Evolutionary conservation across 805 yeast genomes (phyloP), one percentile per base, ranked within the genome.

Genomic region (Zygosaccharomyces bailii): DNA sequence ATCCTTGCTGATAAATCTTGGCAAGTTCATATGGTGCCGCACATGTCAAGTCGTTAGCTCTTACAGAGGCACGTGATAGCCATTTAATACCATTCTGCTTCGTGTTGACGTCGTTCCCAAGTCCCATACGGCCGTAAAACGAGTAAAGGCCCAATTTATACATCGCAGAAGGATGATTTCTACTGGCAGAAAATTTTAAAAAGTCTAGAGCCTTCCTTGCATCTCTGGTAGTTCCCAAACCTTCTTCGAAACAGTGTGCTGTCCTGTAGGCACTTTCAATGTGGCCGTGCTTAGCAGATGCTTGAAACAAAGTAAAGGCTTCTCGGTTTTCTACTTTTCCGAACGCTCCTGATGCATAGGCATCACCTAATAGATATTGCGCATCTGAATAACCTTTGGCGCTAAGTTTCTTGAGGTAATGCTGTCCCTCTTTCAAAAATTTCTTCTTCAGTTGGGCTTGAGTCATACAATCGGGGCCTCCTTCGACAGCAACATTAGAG

Each of bases 121-220:
- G 62, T 1, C 98, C 97, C 91, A 91, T 82, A 48, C 84, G 74
- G 4, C 86, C 80, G 58, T 88, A 79, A 66, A 84, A 93, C 30
- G 88, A 84, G 55, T 90, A 88, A 34, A 87, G 73, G 3, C 98
- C 99, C 51, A 89, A 71, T 61, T 90, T 86, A 69, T 83, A 85
- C 95, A 91, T 88, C 4, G 98, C 96, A n/a, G 95, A 90, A 0
- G 97, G 89, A 64, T 91, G 99, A 58, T 86, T 88, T 61, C 85
- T 84, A 24, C 89, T 76, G 0, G 98, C 95, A 0, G 98, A 96
- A 59, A 81, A 80, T 60, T 84, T 84, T 46, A 88, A 69, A 61
- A 82, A 88, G 54, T 87, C 95, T 5, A 88, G 70, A 1, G 95
- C 89, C 56, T 87, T 84, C 45, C 95, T 76, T 0, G 95, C 82